Evolutionary conservation across 768 basidiomycete genomes (phyloP).

Genomic region (Imleria badia): DNA sequence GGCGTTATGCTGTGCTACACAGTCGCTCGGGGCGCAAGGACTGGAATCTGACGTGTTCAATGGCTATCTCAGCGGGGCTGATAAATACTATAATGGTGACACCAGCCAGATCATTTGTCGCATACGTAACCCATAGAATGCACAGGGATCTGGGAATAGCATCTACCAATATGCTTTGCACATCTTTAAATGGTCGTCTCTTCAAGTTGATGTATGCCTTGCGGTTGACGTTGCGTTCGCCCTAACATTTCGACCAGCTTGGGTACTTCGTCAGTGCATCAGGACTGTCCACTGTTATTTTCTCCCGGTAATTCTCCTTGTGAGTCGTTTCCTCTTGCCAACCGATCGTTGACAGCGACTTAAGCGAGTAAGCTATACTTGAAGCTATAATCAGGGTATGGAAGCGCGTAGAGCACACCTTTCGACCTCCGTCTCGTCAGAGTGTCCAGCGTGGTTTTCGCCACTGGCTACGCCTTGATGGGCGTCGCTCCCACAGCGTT

Average conservation of each 20-base stretch:
- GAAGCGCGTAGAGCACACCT: background rate
- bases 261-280: constrained; percentile 4
- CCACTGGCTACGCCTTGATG: constrained; percentile 1
- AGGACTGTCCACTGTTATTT: constrained; percentile 1
- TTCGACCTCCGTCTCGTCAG: background rate
- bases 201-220: background rate
- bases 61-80: background rate
- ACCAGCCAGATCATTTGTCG: background rate
- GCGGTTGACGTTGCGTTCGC: background rate
- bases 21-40: background rate
- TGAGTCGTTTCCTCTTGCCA: background rate
- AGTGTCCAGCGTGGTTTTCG: background rate
- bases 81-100: background rate
- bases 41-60: background rate
- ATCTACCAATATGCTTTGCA: constrained; percentile 4
- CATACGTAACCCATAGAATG: background rate
- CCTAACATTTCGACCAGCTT: background rate
- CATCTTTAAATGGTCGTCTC: background rate
- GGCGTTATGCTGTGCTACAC: no score
- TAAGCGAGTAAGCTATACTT: background rate
- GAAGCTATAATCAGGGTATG: background rate
- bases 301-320: background rate
- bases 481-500: background rate
- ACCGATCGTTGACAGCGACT: background rate
- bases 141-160: background rate